These are phyloP conservation scores for Phragmites australis DNA, from an alignment of 176 grass and related monocot genomes.

Conservation along the genomic window DNA sequence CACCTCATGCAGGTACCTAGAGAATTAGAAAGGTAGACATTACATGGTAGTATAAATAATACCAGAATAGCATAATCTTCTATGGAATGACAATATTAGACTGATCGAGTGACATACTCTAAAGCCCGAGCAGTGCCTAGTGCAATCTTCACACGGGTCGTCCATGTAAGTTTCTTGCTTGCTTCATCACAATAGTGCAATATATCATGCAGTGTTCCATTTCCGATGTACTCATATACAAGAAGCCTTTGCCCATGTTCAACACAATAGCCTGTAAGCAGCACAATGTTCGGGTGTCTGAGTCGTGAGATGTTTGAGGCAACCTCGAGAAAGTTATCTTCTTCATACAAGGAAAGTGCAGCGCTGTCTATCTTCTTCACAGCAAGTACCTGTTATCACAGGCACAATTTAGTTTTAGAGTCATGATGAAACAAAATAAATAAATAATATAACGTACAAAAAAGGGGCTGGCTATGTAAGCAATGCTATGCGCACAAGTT, in stretches of 20 bases:
- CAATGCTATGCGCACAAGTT: neutral
- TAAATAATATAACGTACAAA: neutral
- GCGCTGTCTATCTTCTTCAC: conserved; percentile 96
- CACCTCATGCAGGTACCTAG: conserved; percentile 94
- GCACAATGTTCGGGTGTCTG: conserved; percentile 82
- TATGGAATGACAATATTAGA: conserved; percentile 13
- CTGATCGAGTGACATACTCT: conserved; percentile 62
- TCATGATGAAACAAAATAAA: neutral
- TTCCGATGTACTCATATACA: conserved; percentile 74
- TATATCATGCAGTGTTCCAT: conserved; percentile 73
- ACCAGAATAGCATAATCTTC: neutral
- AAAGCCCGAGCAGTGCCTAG: conserved; percentile 80
- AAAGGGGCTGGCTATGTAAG: neutral
- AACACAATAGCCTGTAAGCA: conserved; percentile 69
- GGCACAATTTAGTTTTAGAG: conserved; percentile 3
- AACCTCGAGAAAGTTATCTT: conserved; percentile 88
- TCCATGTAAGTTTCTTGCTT: conserved; percentile 76
- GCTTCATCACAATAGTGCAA: conserved; percentile 70
- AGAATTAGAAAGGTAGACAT: conserved; percentile 7
- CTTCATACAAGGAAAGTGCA: conserved; percentile 80
- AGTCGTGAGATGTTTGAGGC: conserved; percentile 78
- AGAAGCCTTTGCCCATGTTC: conserved; percentile 89
- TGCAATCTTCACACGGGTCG: conserved; percentile 66
- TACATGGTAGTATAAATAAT: neutral
- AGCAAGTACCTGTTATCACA: conserved; percentile 58